A percentile compares a stretch with the other conserved stretches of the same genome.
Evolutionary conservation across 805 yeast species (phyloP).

Genomic region (Hanseniaspora nectarophila): DNA sequence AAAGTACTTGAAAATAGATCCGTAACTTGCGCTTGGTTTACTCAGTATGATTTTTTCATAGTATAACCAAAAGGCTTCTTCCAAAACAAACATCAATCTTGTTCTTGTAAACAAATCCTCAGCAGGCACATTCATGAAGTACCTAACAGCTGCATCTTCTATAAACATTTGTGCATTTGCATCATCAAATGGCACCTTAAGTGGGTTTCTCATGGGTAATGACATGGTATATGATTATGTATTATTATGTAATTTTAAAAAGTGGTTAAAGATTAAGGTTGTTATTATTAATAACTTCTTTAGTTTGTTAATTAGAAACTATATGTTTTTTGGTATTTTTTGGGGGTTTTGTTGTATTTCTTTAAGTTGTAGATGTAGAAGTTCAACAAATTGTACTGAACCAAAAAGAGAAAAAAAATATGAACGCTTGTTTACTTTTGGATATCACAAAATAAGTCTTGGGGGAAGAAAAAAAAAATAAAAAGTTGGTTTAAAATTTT

Average conservation of each 20-base stretch:
- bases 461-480: no score
- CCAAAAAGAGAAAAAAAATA: no score
- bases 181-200: constrained; percentile 47
- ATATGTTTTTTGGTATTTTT: no score
- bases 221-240: constrained; percentile 35
- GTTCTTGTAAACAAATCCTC: constrained; percentile 62
- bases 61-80: constrained; percentile 98
- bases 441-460: no score
- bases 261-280: no score
- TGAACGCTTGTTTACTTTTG: no score
- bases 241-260: neutral
- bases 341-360: no score
- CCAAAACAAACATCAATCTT: constrained; percentile 83
- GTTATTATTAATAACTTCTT: no score
- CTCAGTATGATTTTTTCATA: constrained; percentile 50
- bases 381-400: no score
- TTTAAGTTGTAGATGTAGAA: no score
- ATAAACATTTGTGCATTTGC: constrained; percentile 43
- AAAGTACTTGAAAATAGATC: constrained; percentile 61
- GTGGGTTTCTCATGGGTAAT: constrained; percentile 42
- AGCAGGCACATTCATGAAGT: constrained; percentile 79
- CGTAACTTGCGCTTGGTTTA: neutral
- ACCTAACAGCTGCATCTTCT: constrained; percentile 80
- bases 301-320: no score
- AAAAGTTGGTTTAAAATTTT: no score